A percentile compares a stretch with the other conserved stretches of the same genome.
Conservation (phyloP, 441 rosid species). For the Adansonia grandidieri region DNA sequence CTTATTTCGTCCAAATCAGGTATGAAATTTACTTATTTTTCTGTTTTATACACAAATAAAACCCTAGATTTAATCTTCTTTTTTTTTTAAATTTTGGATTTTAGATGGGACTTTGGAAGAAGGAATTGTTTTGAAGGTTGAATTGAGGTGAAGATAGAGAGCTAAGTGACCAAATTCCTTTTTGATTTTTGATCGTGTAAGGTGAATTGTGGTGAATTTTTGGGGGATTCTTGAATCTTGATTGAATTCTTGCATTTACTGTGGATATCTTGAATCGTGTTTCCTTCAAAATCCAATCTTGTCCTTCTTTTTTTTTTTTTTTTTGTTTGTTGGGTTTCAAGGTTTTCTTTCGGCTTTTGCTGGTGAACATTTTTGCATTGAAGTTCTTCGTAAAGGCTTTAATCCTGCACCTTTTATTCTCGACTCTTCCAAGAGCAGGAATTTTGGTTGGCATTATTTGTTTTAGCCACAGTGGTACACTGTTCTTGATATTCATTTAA, state of each 20-base stretch:
- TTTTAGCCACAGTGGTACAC: not conserved
- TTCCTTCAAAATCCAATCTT: constrained; percentile 31
- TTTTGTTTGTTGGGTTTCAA: constrained; percentile 32
- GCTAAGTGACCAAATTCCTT: constrained; percentile 14
- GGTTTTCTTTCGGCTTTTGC: constrained; percentile 26
- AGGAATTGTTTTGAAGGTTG: constrained; percentile 27
- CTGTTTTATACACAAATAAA: constrained; percentile 18
- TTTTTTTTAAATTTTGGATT: not conserved
- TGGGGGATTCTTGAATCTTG: constrained; percentile 25
- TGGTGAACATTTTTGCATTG: constrained; percentile 25
- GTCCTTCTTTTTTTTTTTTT: not conserved
- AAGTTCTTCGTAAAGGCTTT: constrained; percentile 23
- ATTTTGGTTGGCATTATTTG: constrained; percentile 20
- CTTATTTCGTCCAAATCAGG: constrained; percentile 33
- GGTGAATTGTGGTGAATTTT: constrained; percentile 31
- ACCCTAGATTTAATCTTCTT: constrained; percentile 35
- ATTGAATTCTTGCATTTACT: constrained; percentile 27
- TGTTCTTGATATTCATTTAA: constrained; percentile 18
- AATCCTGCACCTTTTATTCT: not conserved
- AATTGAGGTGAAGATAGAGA: constrained; percentile 30
- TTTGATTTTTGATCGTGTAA: constrained; percentile 26
- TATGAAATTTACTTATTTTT: constrained; percentile 25
- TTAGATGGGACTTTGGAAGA: constrained; percentile 27
- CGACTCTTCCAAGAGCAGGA: constrained; percentile 3
- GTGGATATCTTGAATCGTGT: constrained; percentile 41